phyloP scores from a whole-genome alignment of 2,329 filamentous ascomycete genomes.

The Neospermospora avenae region DNA sequence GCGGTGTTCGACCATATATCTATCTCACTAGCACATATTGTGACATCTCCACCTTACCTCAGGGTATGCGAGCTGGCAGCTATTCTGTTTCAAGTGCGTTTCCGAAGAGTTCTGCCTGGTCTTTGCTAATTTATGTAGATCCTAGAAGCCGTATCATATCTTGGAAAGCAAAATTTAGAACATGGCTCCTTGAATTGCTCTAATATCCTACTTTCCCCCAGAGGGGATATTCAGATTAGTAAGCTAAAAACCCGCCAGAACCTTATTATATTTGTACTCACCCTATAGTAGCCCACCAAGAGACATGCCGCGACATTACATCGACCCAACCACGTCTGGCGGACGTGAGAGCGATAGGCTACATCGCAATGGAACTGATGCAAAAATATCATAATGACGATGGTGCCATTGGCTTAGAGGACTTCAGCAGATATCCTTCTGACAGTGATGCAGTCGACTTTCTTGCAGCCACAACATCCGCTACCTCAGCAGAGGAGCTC shows the following conservation, averaged over 20 bases:
- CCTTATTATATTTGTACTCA: constrained; percentile 5
- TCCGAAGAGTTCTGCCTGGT: neutral
- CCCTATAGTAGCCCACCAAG: constrained; percentile 6
- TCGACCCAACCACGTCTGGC: neutral
- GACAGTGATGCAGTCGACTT: constrained; percentile 7
- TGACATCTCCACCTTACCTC: neutral
- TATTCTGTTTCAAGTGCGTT: constrained; percentile 13
- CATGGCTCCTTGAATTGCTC: constrained; percentile 11
- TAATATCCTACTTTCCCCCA: constrained; percentile 14
- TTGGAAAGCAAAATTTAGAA: constrained; percentile 8
- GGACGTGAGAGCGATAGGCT: constrained; percentile 17
- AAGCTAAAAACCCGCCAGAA: neutral
- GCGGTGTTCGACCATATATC: constrained; percentile 16
- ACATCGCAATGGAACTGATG: constrained; percentile 16
- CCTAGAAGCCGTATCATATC: constrained; percentile 11
- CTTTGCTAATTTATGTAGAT: constrained; percentile 5
- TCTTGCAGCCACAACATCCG: constrained; percentile 6
- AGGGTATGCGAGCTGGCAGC: constrained; percentile 8
- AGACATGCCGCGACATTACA: constrained; percentile 8
- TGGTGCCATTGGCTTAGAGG: constrained; percentile 5
- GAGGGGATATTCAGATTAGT: constrained; percentile 14
- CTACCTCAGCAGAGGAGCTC: neutral
- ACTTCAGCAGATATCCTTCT: constrained; percentile 6
- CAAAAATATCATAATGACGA: constrained; percentile 9
- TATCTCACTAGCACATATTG: constrained; percentile 12